Conservation (phyloP, 768 basidiomycete genomes). For the Naganishia antarctica region DNA sequence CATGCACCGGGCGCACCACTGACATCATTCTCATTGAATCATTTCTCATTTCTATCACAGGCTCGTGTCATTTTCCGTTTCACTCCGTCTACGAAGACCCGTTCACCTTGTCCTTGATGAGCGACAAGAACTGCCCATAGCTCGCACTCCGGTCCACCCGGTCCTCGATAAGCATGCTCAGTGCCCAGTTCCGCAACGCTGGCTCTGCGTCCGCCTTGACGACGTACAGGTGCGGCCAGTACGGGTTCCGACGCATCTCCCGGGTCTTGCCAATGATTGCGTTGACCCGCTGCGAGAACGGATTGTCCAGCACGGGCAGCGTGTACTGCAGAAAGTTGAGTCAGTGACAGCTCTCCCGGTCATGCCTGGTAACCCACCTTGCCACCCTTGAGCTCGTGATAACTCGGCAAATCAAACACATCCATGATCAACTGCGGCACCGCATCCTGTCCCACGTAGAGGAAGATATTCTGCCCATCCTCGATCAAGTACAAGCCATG, state of each 20-base stretch:
- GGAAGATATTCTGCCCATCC: slow-evolving; percentile 94
- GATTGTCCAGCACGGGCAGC: slow-evolving; percentile 81
- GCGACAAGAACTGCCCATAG: slow-evolving; percentile 88
- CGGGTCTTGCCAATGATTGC: slow-evolving; percentile 90
- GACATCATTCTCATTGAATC: neutral
- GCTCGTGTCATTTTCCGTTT: too few species aligned
- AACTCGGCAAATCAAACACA: slow-evolving; percentile 83
- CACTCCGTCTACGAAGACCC: slow-evolving; percentile 26
- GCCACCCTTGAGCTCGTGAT: slow-evolving; percentile 83
- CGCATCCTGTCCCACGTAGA: slow-evolving; percentile 96
- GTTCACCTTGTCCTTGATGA: slow-evolving; percentile 80
- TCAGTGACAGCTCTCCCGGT: neutral
- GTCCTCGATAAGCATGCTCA: slow-evolving; percentile 90
- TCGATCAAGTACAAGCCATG: slow-evolving; percentile 96
- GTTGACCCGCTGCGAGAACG: slow-evolving; percentile 92
- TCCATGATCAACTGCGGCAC: slow-evolving; percentile 92
- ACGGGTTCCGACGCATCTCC: slow-evolving; percentile 86
- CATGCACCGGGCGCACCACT: slow-evolving; percentile 8
- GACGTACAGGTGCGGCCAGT: slow-evolving; percentile 87
- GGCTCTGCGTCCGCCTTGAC: slow-evolving; percentile 99
- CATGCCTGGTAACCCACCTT: slow-evolving; percentile 59
- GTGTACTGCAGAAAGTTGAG: slow-evolving; percentile 59
- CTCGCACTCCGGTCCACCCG: slow-evolving; percentile 89
- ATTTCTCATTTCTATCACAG: too few species aligned
- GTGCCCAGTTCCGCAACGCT: slow-evolving; percentile 86